These are phyloP conservation scores for Triticum timopheevii DNA, from an alignment of 176 grass and related monocot genomes.

Conservation along the genomic window DNA sequence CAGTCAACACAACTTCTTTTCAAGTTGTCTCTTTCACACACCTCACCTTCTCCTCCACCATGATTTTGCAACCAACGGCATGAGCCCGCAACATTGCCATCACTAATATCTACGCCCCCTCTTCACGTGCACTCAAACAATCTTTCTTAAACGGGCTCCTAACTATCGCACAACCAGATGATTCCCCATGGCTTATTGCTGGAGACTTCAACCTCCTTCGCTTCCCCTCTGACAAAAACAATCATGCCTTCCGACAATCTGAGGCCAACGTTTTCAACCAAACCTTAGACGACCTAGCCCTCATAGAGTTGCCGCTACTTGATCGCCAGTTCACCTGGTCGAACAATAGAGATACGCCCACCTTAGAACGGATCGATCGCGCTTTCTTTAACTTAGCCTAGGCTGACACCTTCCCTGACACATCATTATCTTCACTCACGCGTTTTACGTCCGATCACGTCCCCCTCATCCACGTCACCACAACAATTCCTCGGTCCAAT, in stretches of 20 bases:
- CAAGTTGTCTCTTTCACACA: no score
- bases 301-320: neutral
- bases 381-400: neutral
- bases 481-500: no score
- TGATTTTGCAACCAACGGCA: no score
- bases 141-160: no score
- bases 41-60: no score
- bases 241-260: neutral
- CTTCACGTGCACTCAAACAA: no score
- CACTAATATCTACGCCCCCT: no score
- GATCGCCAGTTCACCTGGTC: neutral
- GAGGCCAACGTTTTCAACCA: neutral
- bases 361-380: neutral
- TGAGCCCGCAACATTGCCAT: no score
- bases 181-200: no score
- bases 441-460: neutral
- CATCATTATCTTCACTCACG: accelerated
- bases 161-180: no score
- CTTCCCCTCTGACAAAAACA: neutral
- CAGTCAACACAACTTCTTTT: no score
- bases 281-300: neutral
- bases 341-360: neutral
- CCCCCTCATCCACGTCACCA: neutral
- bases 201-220: no score
- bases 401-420: neutral